Conservation (phyloP, 2,329 filamentous ascomycete genomes). For the Diaporthe velutina region DNA sequence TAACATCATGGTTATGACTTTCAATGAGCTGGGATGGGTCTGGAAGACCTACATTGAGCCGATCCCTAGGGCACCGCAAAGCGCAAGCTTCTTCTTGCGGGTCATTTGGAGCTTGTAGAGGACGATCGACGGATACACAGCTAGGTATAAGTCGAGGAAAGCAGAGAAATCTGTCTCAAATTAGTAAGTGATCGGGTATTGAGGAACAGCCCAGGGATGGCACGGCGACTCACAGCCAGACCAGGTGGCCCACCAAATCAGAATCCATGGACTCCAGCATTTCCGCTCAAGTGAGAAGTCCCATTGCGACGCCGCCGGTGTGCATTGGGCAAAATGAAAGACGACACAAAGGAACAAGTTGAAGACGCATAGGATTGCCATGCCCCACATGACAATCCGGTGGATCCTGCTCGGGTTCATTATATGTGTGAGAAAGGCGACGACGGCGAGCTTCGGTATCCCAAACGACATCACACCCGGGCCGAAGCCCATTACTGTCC, state of each 20-base stretch:
- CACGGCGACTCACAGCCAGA: conserved; percentile 50
- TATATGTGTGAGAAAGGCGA: conserved; percentile 53
- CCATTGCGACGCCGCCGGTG: conserved; percentile 55
- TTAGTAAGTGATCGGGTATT: background rate
- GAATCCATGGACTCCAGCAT: conserved; percentile 51
- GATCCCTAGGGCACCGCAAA: conserved; percentile 45
- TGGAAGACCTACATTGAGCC: conserved; percentile 48
- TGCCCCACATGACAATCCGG: conserved; percentile 51
- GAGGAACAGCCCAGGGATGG: background rate
- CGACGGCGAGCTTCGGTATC: conserved; percentile 57
- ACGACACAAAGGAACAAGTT: conserved; percentile 52
- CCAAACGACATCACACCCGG: conserved; percentile 55
- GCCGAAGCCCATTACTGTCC: conserved; percentile 52
- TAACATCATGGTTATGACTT: background rate
- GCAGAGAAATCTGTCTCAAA: conserved; percentile 49
- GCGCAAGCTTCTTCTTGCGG: conserved; percentile 55
- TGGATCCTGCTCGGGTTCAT: conserved; percentile 53
- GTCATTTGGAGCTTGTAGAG: conserved; percentile 54
- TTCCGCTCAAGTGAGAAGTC: conserved; percentile 47
- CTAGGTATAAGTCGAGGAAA: conserved; percentile 57
- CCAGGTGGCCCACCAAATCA: conserved; percentile 56
- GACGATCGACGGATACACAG: conserved; percentile 55
- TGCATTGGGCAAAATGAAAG: conserved; percentile 58
- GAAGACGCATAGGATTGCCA: conserved; percentile 44
- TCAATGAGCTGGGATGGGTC: background rate